Base-by-base conservation (phyloP, 768 basidiomycete species). In the Rhodotorula babjevae region DNA sequence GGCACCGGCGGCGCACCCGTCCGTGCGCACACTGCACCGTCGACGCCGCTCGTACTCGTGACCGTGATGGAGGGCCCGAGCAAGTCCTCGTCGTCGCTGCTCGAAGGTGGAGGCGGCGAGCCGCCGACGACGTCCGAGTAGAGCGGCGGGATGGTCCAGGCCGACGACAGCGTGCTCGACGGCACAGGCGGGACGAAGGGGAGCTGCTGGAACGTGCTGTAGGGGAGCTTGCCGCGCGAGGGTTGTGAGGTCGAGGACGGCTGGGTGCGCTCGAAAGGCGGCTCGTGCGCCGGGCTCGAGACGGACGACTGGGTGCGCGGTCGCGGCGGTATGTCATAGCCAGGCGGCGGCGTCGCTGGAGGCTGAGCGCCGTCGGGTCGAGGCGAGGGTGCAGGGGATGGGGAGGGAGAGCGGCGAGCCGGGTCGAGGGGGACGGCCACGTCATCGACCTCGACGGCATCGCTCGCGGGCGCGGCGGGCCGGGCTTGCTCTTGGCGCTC, bases 191-290 rank as follows among this genome's bases (percentile, higher is more conserved):
- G 92, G 7, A 93, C 86, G 78, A 92, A 93, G 15, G 84, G 85
- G 25, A 95, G 83, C 82, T 95, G 92, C 79, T 93, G 93, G 82
- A 95, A 94, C 14, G 91, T 93, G 29, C 90, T 91, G 79, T 93
- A 95, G 5, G 67, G 63, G 31, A 67, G n/a, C 63, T 66, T 71
- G 33, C 18, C 60, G 23, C 52, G 40, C 23, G 47, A 25, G 50
- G 50, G 9, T 3, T 59, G 36, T 27, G 60, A 19, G 50, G 71
- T 29, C 53, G 29, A 16, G n/a, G 53, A 15, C 9, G n/a, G 12
- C n/a, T 0, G 27, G 27, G 29, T 10, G 33, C 3, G 4, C 6
- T 33, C 56, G 33, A 18, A 11, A 6, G 31, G 56, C 9, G 12
- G 33, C 21, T 55, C 14, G 53, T 18, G 53, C 60, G 60, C 12